Evolutionary conservation across 192 early-diverging fungal species (phyloP).

Genomic region (Mortierella claussenii): DNA sequence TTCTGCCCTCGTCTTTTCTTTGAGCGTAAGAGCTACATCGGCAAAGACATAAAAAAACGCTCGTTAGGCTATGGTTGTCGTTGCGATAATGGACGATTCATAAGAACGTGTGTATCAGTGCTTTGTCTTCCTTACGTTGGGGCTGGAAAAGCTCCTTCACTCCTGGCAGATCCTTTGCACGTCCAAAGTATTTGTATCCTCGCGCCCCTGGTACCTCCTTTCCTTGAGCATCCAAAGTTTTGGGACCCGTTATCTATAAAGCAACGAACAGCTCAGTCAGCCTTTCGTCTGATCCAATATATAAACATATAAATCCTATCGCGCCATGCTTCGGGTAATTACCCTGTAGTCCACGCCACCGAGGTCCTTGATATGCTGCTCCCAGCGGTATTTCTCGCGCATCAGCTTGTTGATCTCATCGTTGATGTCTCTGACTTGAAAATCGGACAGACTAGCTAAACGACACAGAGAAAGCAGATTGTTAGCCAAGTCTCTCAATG

Average conservation of each 20-base stretch:
- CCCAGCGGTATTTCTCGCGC: conserved; percentile 93
- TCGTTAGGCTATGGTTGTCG: too few species aligned
- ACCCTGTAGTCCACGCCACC: conserved; percentile 93
- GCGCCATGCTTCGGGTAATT: conserved; percentile 8
- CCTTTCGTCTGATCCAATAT: too few species aligned
- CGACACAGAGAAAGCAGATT: conserved; percentile 4
- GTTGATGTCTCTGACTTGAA: conserved; percentile 93
- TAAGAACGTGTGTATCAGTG: too few species aligned
- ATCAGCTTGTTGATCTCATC: conserved; percentile 96
- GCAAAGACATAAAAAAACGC: too few species aligned
- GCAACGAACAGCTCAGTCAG: background rate
- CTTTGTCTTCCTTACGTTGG: conserved; percentile 58
- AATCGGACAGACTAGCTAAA: conserved; percentile 83
- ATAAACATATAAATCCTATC: background rate
- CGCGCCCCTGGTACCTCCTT: conserved; percentile 87
- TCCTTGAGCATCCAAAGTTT: conserved; percentile 87
- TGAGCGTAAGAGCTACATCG: conserved; percentile 57
- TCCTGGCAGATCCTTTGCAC: conserved; percentile 92
- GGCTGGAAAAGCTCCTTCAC: conserved; percentile 92
- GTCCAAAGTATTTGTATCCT: conserved; percentile 98
- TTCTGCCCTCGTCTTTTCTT: conserved; percentile 71
- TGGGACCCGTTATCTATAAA: conserved; percentile 75
- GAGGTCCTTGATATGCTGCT: conserved; percentile 87
- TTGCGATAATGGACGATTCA: too few species aligned
- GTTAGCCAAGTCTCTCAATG: background rate